These are phyloP conservation scores for Chaetothyriales sp. DNA, from an alignment of 2,329 filamentous ascomycete genomes.

Conservation along the genomic window DNA sequence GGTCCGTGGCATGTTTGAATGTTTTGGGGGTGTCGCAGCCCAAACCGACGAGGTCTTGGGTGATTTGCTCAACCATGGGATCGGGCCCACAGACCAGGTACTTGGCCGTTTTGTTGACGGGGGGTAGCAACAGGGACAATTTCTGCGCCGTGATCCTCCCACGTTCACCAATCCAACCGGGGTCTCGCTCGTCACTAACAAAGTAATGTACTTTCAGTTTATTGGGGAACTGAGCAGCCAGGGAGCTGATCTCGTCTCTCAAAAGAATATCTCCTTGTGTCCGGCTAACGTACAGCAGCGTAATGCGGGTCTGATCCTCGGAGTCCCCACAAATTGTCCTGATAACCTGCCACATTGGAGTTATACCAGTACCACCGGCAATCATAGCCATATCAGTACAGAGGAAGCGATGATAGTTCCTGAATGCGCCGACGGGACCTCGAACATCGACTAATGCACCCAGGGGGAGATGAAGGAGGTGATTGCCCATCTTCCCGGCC, in stretches of 20 bases:
- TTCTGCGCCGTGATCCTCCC: constrained; percentile 8
- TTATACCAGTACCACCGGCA: constrained; percentile 28
- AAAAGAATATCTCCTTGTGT: constrained; percentile 48
- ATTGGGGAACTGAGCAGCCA: constrained; percentile 36
- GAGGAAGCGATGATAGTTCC: constrained; percentile 21
- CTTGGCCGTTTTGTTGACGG: constrained; percentile 34
- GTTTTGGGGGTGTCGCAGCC: constrained; percentile 40
- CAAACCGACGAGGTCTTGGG: constrained; percentile 36
- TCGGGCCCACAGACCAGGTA: constrained; percentile 49
- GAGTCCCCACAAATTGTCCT: constrained; percentile 49
- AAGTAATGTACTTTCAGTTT: constrained; percentile 46
- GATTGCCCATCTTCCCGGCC: constrained; percentile 23
- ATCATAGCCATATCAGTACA: constrained; percentile 27
- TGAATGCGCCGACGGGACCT: constrained; percentile 25
- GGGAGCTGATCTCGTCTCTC: constrained; percentile 41
- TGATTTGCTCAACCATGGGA: constrained; percentile 45
- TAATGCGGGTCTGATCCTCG: constrained; percentile 43
- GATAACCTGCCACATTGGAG: constrained; percentile 50
- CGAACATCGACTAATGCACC: constrained; percentile 25
- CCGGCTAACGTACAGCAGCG: constrained; percentile 47
- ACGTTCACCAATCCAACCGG: constrained; percentile 18
- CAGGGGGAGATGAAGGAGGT: constrained; percentile 21
- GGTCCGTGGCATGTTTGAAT: constrained; percentile 40
- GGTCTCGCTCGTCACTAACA: constrained; percentile 30
- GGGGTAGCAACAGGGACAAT: constrained; percentile 28